Evolutionary conservation across 441 rosid genomes (phyloP).

Genomic region (Omphalea diandra): DNA sequence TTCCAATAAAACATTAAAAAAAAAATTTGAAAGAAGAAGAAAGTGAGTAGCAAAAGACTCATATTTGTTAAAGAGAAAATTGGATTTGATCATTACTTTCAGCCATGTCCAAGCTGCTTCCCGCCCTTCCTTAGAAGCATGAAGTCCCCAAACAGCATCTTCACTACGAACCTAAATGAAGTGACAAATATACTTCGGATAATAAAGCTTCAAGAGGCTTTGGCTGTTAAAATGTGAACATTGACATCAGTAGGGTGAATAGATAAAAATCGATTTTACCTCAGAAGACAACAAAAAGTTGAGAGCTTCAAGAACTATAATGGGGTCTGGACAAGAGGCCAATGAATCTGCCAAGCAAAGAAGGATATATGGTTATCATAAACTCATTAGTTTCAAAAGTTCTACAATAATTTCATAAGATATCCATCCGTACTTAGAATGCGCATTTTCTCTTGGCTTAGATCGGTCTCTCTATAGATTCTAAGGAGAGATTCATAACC

Average conservation of each 20-base stretch:
- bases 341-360: conserved; percentile 54
- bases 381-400: conserved; percentile 6
- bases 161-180: conserved; percentile 73
- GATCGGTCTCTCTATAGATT: conserved; percentile 85
- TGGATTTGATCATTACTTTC: conserved; percentile 35
- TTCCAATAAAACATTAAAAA: neutral
- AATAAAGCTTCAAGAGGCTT: conserved; percentile 12
- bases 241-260: neutral
- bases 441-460: conserved; percentile 92
- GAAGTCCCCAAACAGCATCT: conserved; percentile 69
- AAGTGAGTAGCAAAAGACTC: neutral
- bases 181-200: conserved; percentile 6
- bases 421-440: conserved; percentile 52
- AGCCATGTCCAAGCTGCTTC: conserved; percentile 94
- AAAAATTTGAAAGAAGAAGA: neutral
- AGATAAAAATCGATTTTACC: conserved; percentile 37
- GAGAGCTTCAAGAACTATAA: conserved; percentile 62
- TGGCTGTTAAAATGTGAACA: neutral
- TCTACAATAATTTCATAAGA: neutral
- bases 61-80: neutral
- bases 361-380: conserved; percentile 14
- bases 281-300: conserved; percentile 73
- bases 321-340: conserved; percentile 65
- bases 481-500: too few species aligned
- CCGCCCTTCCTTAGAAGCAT: conserved; percentile 72